These are phyloP conservation scores for Chaetomiaceae sp. DNA, from an alignment of 2,329 filamentous ascomycete species.

Conservation along the genomic window DNA sequence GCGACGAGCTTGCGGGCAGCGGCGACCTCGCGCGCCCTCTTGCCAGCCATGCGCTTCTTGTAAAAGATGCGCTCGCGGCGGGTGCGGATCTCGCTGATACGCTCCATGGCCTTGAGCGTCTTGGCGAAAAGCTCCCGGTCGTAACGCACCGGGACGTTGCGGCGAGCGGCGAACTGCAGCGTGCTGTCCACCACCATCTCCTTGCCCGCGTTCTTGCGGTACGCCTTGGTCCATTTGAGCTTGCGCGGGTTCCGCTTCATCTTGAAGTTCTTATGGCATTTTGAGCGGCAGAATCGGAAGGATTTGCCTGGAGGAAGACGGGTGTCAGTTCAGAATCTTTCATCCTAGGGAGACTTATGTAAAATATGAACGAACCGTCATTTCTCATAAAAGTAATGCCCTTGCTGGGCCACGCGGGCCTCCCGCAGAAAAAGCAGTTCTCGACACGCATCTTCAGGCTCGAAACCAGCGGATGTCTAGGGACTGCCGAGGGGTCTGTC, in stretches of 20 bases:
- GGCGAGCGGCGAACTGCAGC: slow-evolving; percentile 83
- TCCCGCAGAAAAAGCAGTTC: slow-evolving; percentile 29
- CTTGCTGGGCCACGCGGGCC: slow-evolving; percentile 52
- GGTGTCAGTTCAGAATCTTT: no score
- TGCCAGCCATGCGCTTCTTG: slow-evolving; percentile 88
- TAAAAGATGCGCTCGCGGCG: slow-evolving; percentile 89
- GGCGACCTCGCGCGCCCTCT: slow-evolving; percentile 75
- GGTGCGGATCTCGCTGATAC: slow-evolving; percentile 78
- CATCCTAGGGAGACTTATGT: no score
- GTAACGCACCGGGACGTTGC: slow-evolving; percentile 94
- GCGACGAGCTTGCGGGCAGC: slow-evolving; percentile 82
- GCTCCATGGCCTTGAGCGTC: slow-evolving; percentile 88
- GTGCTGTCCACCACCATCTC: slow-evolving; percentile 90
- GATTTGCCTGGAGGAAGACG: slow-evolving; percentile 36
- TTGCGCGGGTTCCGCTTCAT: slow-evolving; percentile 98
- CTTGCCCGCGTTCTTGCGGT: slow-evolving; percentile 79
- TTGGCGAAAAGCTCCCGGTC: slow-evolving; percentile 85
- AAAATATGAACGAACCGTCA: slow-evolving; percentile 42
- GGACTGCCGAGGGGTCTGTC: slow-evolving; percentile 16
- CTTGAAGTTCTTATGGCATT: slow-evolving; percentile 73
- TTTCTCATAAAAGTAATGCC: slow-evolving; percentile 52
- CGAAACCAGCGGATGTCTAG: slow-evolving; percentile 3
- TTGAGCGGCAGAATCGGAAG: slow-evolving; percentile 57
- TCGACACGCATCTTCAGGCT: slow-evolving; percentile 27
- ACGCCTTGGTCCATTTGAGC: slow-evolving; percentile 94